Conservation (phyloP, 129 eudicot species). For the Silybum marianum region DNA sequence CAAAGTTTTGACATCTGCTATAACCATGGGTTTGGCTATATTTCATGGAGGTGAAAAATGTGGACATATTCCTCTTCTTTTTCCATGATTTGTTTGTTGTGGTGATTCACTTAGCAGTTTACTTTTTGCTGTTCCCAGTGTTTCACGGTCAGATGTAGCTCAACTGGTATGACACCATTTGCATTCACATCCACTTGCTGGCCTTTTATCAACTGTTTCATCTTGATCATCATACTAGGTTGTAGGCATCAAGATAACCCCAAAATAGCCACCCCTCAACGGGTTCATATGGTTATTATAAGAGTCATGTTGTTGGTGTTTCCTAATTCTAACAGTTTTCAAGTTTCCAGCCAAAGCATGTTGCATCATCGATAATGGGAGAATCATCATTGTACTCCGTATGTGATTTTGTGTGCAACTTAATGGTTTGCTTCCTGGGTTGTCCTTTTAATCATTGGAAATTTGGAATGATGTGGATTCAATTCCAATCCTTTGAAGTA, state of each 20-base stretch:
- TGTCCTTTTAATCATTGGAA: not conserved
- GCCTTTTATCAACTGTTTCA: not conserved
- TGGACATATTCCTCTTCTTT: not conserved
- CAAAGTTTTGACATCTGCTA: not conserved
- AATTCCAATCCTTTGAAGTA: not conserved
- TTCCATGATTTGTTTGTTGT: not conserved
- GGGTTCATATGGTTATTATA: slow-evolving; percentile 4
- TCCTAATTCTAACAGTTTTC: not conserved
- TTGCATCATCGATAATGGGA: not conserved
- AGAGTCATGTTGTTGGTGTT: not conserved
- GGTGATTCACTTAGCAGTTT: not conserved
- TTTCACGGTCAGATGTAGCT: not conserved
- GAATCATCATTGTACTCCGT: not conserved
- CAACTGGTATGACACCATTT: not conserved
- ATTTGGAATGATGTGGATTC: not conserved
- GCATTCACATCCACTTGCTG: not conserved
- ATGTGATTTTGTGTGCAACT: not conserved
- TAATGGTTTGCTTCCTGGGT: slow-evolving; percentile 1
- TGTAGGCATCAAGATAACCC: slow-evolving; percentile 9
- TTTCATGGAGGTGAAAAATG: not conserved
- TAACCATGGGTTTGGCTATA: not conserved
- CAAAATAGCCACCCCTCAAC: slow-evolving; percentile 9
- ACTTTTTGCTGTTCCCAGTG: not conserved
- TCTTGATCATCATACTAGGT: not conserved
- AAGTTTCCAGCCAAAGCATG: not conserved